A percentile compares a stretch with the other conserved stretches of the same genome.
phyloP scores from a whole-genome alignment of 1,284 basidiomycete genomes.

The Leccinum brunneo-olivaceum region DNA sequence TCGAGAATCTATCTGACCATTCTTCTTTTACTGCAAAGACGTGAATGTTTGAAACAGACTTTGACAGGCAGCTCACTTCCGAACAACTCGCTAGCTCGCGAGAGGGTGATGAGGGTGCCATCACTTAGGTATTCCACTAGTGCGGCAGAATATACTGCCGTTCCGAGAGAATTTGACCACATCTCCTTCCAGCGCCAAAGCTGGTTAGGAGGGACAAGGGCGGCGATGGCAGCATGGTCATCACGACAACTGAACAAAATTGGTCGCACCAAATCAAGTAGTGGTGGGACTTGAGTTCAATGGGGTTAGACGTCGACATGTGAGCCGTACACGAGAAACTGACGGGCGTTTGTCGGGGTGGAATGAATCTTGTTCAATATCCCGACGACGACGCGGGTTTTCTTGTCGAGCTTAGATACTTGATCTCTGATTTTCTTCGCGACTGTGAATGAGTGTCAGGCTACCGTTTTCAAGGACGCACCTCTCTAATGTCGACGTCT shows the following conservation, averaged over 20 bases:
- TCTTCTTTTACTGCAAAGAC: slow-evolving; percentile 52
- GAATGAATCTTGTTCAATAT: slow-evolving; percentile 72
- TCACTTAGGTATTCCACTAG: slow-evolving; percentile 60
- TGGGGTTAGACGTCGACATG: slow-evolving; percentile 8
- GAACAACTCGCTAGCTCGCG: slow-evolving; percentile 46
- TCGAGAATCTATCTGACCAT: slow-evolving; percentile 60
- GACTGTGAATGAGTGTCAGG: too few relatives aligned
- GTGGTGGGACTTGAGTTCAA: slow-evolving; percentile 43
- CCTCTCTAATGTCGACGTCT: slow-evolving; percentile 49
- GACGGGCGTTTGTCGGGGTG: slow-evolving; percentile 56
- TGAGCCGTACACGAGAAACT: slow-evolving; percentile 18
- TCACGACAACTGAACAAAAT: slow-evolving; percentile 49
- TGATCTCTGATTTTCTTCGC: slow-evolving; percentile 70
- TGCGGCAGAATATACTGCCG: slow-evolving; percentile 59
- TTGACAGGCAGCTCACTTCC: slow-evolving; percentile 50
- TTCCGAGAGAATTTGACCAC: slow-evolving; percentile 62
- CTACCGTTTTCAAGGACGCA: too few relatives aligned
- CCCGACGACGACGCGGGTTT: slow-evolving; percentile 57
- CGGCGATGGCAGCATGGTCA: slow-evolving; percentile 44
- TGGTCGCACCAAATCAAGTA: slow-evolving; percentile 52
- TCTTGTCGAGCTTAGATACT: slow-evolving; percentile 67
- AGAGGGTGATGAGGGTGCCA: slow-evolving; percentile 55
- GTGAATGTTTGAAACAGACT: slow-evolving; percentile 4
- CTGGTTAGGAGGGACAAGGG: slow-evolving; percentile 59
- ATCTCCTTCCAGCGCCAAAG: slow-evolving; percentile 81